These are phyloP conservation scores for Aspergillus thermomutatus DNA, from an alignment of 2,329 filamentous ascomycete genomes.

Conservation along the genomic window DNA sequence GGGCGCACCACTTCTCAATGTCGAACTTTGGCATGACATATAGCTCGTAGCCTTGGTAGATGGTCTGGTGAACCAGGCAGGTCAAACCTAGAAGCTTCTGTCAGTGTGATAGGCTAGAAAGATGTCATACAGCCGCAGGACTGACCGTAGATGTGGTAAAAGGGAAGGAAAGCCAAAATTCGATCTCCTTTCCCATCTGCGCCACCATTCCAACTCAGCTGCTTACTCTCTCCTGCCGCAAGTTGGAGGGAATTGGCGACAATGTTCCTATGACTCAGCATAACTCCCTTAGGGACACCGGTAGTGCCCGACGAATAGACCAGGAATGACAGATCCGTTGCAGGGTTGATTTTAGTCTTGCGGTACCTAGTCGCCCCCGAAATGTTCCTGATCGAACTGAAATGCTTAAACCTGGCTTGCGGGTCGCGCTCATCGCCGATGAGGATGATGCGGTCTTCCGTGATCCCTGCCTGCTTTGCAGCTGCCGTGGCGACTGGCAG, in stretches of 20 bases:
- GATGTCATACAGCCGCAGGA: not conserved
- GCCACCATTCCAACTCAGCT: slow-evolving; percentile 58
- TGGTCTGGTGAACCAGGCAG: slow-evolving; percentile 65
- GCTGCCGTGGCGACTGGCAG: slow-evolving; percentile 65
- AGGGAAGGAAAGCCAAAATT: slow-evolving; percentile 75
- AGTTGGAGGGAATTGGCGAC: slow-evolving; percentile 68
- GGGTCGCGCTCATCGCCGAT: slow-evolving; percentile 64
- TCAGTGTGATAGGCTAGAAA: not conserved
- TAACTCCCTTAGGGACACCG: slow-evolving; percentile 85
- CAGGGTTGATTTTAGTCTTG: slow-evolving; percentile 61
- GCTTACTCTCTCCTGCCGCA: slow-evolving; percentile 50
- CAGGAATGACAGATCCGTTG: slow-evolving; percentile 74
- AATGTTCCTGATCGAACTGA: slow-evolving; percentile 65
- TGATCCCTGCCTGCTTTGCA: slow-evolving; percentile 66
- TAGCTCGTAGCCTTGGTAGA: slow-evolving; percentile 63
- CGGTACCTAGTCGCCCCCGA: slow-evolving; percentile 58
- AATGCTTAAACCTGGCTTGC: slow-evolving; percentile 63
- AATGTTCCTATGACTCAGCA: slow-evolving; percentile 79
- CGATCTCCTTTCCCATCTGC: slow-evolving; percentile 64
- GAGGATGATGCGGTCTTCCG: slow-evolving; percentile 68
- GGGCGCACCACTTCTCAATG: slow-evolving; percentile 70
- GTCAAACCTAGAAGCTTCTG: slow-evolving; percentile 55
- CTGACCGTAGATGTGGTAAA: slow-evolving; percentile 86
- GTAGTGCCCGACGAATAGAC: slow-evolving; percentile 91
- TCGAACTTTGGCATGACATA: slow-evolving; percentile 79